phyloP scores from a whole-genome alignment of 257 asterid genomes.

The Fraxinus anomala region DNA sequence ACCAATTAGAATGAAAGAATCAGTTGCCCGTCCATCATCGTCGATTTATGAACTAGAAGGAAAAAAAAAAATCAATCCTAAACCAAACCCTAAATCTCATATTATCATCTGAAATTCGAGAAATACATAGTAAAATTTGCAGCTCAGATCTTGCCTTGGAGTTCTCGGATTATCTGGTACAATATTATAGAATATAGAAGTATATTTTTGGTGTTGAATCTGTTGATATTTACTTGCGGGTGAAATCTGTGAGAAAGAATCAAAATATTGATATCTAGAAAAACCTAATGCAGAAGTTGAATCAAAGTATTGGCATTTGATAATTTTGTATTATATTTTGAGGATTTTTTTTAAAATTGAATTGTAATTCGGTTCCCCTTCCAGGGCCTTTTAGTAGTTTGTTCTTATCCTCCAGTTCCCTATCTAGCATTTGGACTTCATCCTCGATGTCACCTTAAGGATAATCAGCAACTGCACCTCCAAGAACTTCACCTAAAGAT shows the following conservation, averaged over 20 bases:
- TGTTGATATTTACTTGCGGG: neutral
- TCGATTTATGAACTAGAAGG: too few species aligned
- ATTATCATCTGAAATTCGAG: too few species aligned
- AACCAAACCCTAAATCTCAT: too few species aligned
- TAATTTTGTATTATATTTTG: neutral
- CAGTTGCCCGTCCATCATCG: too few species aligned
- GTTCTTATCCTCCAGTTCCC: constrained; percentile 51
- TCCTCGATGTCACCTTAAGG: constrained; percentile 29
- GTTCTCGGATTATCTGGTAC: too few species aligned
- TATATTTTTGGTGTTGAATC: too few species aligned
- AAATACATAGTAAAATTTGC: too few species aligned
- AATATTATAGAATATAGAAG: too few species aligned
- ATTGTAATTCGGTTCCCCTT: neutral
- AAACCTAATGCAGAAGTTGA: neutral
- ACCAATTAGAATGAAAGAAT: too few species aligned
- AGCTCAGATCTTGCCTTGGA: too few species aligned
- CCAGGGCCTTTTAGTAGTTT: constrained; percentile 67
- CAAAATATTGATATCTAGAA: neutral
- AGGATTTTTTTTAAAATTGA: neutral
- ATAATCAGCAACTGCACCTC: constrained; percentile 32
- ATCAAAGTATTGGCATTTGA: neutral
- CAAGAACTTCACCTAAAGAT: constrained; percentile 39
- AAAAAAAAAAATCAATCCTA: too few species aligned
- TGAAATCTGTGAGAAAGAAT: neutral
- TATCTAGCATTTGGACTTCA: constrained; percentile 38